Conservation (phyloP, 768 basidiomycete genomes). For the Guyanaporus albipodus region DNA sequence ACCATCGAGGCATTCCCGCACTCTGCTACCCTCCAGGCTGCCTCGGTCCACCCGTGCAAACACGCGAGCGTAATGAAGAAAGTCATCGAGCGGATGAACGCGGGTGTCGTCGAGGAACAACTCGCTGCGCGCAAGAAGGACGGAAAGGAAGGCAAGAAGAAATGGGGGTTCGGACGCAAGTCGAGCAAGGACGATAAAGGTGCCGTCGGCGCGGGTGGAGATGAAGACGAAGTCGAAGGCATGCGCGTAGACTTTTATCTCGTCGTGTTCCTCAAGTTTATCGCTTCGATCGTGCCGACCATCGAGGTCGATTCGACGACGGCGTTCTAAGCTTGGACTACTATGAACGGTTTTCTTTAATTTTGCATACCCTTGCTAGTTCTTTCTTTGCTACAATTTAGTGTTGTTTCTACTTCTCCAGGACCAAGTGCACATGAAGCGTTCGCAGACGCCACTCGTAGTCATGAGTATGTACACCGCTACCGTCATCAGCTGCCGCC, state of each 20-base stretch:
- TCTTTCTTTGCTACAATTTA: background rate
- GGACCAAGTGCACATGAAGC: slow-evolving; percentile 3
- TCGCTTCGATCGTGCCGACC: slow-evolving; percentile 96
- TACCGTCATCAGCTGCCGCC: no score
- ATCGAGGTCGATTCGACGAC: slow-evolving; percentile 97
- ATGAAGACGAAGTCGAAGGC: slow-evolving; percentile 74
- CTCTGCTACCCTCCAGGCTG: slow-evolving; percentile 76
- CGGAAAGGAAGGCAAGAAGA: slow-evolving; percentile 63
- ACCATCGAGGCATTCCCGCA: slow-evolving; percentile 99
- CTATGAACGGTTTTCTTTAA: background rate
- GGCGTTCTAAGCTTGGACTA: slow-evolving; percentile 44
- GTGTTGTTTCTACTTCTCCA: background rate
- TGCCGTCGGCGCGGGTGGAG: slow-evolving; percentile 13
- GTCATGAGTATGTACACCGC: no score
- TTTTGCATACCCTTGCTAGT: slow-evolving; percentile 14
- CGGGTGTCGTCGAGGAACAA: slow-evolving; percentile 78
- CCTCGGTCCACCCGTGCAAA: slow-evolving; percentile 97
- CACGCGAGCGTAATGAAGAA: slow-evolving; percentile 99
- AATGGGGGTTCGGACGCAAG: slow-evolving; percentile 81
- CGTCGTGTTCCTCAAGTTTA: slow-evolving; percentile 98
- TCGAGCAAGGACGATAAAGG: slow-evolving; percentile 52
- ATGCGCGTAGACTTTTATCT: slow-evolving; percentile 98
- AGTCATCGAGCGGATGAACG: slow-evolving; percentile 98
- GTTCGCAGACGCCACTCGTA: no score
- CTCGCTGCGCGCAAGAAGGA: slow-evolving; percentile 58